Percentiles rank a stretch among this genome's conserved stretches.
Conservation (phyloP, 352 stramenopile species). For the Phytopythium chamaehyphon region DNA sequence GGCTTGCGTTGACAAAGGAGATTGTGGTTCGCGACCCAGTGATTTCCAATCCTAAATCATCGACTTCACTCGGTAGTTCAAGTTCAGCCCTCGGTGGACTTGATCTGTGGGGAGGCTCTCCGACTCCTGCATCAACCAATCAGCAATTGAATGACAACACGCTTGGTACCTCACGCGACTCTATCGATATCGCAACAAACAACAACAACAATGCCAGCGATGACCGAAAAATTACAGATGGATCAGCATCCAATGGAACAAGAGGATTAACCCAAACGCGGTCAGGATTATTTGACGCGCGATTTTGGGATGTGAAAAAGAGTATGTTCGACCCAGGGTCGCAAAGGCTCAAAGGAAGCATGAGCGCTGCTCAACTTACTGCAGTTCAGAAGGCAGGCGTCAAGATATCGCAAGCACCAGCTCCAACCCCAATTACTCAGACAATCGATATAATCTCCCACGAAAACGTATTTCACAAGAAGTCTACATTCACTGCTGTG, state of each 20-base stretch:
- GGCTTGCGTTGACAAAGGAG: slow-evolving; percentile 79
- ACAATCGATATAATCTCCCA: slow-evolving; percentile 59
- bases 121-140: not conserved
- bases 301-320: slow-evolving; percentile 70
- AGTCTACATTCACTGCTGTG: slow-evolving; percentile 54
- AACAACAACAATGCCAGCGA: not conserved
- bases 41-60: slow-evolving; percentile 24
- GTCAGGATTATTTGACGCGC: slow-evolving; percentile 41
- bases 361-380: slow-evolving; percentile 41
- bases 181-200: not conserved
- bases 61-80: not conserved
- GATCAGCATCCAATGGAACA: not conserved
- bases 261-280: slow-evolving; percentile 3
- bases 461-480: slow-evolving; percentile 62
- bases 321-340: slow-evolving; percentile 49
- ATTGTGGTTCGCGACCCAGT: slow-evolving; percentile 51
- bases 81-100: not conserved
- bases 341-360: slow-evolving; percentile 28
- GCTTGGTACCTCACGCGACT: slow-evolving; percentile 2
- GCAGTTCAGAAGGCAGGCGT: slow-evolving; percentile 47
- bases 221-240: not conserved
- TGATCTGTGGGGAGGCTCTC: not conserved
- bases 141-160: not conserved
- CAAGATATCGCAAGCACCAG: slow-evolving; percentile 13
- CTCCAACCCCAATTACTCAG: slow-evolving; percentile 20